phyloP scores from a whole-genome alignment of 2,329 filamentous ascomycete species.

The Coleophoma eucalyptorum region DNA sequence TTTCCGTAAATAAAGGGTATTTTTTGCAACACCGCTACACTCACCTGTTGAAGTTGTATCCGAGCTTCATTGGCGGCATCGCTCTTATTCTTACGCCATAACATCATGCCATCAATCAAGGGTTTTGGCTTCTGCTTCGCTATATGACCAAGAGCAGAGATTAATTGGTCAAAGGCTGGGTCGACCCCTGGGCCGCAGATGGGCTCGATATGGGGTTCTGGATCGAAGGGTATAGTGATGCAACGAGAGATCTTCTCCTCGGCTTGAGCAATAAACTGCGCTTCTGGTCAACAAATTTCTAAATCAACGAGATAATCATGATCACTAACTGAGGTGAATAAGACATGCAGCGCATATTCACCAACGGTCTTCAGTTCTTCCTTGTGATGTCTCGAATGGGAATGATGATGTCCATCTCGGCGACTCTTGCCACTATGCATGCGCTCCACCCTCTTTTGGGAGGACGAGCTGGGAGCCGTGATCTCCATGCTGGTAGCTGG shows the following conservation, averaged over 20 bases:
- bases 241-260: conserved; percentile 93
- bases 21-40: not conserved
- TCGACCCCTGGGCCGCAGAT: conserved; percentile 91
- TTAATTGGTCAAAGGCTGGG: conserved; percentile 86
- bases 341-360: conserved; percentile 92
- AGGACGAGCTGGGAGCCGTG: conserved; percentile 28
- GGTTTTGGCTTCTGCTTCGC: conserved; percentile 91
- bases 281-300: conserved; percentile 26
- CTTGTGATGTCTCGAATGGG: conserved; percentile 59
- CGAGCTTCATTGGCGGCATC: conserved; percentile 75
- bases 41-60: conserved; percentile 48
- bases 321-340: conserved; percentile 79
- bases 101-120: conserved; percentile 94
- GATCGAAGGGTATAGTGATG: conserved; percentile 73
- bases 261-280: conserved; percentile 86
- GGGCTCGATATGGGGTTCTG: conserved; percentile 79
- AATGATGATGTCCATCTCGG: conserved; percentile 67
- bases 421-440: conserved; percentile 67
- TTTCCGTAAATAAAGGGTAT: no score
- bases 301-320: conserved; percentile 3
- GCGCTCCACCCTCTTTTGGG: conserved; percentile 52
- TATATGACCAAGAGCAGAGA: conserved; percentile 89
- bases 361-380: conserved; percentile 90
- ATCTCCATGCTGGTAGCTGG: conserved; percentile 38
- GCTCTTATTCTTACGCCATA: conserved; percentile 95